A percentile compares a stretch with the other conserved stretches of the same genome.
These are phyloP conservation scores for Penicillium italicum DNA, from an alignment of 2,329 filamentous ascomycete species.

Conservation along the genomic window DNA sequence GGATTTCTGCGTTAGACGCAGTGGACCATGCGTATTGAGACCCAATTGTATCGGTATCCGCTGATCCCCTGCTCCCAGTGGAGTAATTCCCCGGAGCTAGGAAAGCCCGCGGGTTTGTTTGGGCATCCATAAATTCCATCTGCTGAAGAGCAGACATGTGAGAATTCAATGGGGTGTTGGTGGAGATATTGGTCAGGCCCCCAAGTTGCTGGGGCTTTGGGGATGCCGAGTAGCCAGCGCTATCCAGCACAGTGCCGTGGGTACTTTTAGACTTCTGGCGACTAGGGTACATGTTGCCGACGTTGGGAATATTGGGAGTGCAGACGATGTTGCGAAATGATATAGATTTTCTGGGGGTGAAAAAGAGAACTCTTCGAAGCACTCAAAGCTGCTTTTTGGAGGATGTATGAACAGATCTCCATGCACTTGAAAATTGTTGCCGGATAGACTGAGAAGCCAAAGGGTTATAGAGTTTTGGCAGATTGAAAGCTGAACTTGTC, in stretches of 20 bases:
- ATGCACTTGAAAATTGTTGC: not conserved
- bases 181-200: constrained; percentile 11
- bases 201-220: constrained; percentile 4
- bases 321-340: not conserved
- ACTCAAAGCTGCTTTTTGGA: constrained; percentile 4
- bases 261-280: constrained; percentile 1
- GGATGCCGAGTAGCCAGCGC: not conserved
- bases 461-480: constrained; percentile 8
- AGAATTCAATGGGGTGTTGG: constrained; percentile 3
- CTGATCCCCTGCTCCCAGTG: constrained; percentile 13
- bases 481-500: constrained; percentile 1
- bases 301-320: not conserved
- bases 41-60: constrained; percentile 14
- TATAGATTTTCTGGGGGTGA: not conserved
- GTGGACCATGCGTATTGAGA: constrained; percentile 23
- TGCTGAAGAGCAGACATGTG: constrained; percentile 7
- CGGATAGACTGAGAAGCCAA: not conserved
- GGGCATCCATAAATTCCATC: constrained; percentile 1
- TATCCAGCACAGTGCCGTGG: constrained; percentile 2
- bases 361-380: constrained; percentile 7
- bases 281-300: constrained; percentile 5
- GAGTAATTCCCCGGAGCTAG: constrained; percentile 14
- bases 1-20: constrained; percentile 13
- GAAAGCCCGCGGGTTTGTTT: constrained; percentile 12
- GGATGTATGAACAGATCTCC: not conserved